These are phyloP conservation scores for Fusarium liriodendri DNA, from an alignment of 2,329 filamentous ascomycete genomes.

Conservation along the genomic window DNA sequence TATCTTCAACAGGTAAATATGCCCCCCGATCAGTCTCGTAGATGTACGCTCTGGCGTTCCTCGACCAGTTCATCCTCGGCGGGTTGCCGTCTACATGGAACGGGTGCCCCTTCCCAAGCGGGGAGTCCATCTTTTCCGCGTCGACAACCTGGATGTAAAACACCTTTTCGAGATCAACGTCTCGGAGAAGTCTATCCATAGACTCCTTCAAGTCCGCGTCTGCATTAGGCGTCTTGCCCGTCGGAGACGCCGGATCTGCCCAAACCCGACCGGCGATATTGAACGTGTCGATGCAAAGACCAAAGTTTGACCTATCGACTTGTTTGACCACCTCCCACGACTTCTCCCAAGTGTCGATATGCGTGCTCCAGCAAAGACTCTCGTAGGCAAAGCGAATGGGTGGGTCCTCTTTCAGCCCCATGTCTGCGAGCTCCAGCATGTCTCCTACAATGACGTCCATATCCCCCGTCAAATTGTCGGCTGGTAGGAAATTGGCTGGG, in stretches of 20 bases:
- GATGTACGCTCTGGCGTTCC: constrained; percentile 71
- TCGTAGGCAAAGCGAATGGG: constrained; percentile 78
- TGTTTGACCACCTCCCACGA: constrained; percentile 73
- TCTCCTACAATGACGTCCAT: constrained; percentile 70
- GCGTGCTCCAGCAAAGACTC: constrained; percentile 76
- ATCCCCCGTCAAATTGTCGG: constrained; percentile 56
- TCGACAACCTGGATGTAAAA: constrained; percentile 83
- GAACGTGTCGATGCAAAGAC: constrained; percentile 80
- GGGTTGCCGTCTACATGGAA: constrained; percentile 36
- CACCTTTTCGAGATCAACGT: constrained; percentile 71
- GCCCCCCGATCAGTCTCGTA: constrained; percentile 52
- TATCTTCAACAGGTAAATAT: constrained; percentile 70
- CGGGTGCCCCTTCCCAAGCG: constrained; percentile 56
- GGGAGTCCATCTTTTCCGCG: constrained; percentile 62
- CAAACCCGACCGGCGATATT: constrained; percentile 78
- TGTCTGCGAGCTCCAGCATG: constrained; percentile 71
- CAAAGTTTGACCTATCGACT: constrained; percentile 77
- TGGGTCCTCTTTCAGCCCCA: constrained; percentile 67
- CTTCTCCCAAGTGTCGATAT: constrained; percentile 75
- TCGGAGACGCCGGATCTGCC: constrained; percentile 69
- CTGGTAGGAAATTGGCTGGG: constrained; percentile 74
- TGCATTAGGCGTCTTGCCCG: constrained; percentile 63
- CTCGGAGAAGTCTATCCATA: constrained; percentile 62
- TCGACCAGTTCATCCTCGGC: constrained; percentile 76
- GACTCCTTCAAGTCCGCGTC: constrained; percentile 65